Conservation (phyloP, 1,284 basidiomycete genomes). For the Bjerkandera adusta region DNA sequence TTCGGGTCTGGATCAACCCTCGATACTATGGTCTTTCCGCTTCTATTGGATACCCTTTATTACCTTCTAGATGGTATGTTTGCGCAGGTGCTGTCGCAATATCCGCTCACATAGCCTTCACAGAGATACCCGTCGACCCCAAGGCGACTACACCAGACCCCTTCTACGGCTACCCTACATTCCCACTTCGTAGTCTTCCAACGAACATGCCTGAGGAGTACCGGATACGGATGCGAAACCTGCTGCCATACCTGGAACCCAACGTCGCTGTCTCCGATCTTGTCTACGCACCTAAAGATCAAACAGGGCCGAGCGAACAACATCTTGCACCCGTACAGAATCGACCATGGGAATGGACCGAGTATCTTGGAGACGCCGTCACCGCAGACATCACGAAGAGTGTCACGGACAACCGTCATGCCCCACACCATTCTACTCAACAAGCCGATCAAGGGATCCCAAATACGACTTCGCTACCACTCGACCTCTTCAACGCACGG, state of each 20-base stretch:
- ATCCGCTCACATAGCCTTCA: background rate
- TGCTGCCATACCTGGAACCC: conserved; percentile 53
- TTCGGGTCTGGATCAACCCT: conserved; percentile 49
- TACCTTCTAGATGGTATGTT: conserved; percentile 69
- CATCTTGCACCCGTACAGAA: conserved; percentile 50
- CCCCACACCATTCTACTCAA: background rate
- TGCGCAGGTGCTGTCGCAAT: background rate
- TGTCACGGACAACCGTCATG: conserved; percentile 34
- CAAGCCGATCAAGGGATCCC: conserved; percentile 34
- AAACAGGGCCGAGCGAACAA: conserved; percentile 33
- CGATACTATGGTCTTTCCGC: conserved; percentile 55
- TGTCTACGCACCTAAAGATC: conserved; percentile 52
- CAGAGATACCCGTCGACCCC: conserved; percentile 61
- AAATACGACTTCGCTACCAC: conserved; percentile 70
- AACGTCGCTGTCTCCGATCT: conserved; percentile 55
- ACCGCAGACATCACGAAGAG: conserved; percentile 38
- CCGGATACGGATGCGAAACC: conserved; percentile 49
- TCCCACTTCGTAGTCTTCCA: conserved; percentile 50
- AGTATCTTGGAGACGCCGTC: conserved; percentile 64
- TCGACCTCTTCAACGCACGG: conserved; percentile 66
- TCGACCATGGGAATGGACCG: conserved; percentile 84
- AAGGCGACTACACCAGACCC: conserved; percentile 52
- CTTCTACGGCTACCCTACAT: conserved; percentile 59
- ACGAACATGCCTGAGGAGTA: conserved; percentile 56
- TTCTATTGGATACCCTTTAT: conserved; percentile 71